Evolutionary conservation across 192 early-diverging fungal genomes (phyloP).

Genomic region (Coemansia sp.): DNA sequence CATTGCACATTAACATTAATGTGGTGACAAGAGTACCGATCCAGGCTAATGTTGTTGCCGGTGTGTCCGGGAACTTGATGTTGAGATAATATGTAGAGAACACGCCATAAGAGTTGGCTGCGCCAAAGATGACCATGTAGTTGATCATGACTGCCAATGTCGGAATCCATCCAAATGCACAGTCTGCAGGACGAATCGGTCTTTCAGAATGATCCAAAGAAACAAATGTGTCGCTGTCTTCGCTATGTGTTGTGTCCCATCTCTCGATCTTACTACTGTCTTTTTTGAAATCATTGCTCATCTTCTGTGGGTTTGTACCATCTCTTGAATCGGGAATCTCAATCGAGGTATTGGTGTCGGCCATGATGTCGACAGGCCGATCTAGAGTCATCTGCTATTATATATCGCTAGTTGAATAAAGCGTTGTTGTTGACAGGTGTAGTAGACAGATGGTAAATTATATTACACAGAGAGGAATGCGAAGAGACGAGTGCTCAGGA

Average conservation of each 20-base stretch:
- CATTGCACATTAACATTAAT: constrained; percentile 27
- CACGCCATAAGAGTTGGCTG: constrained; percentile 43
- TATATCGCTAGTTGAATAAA: too few species aligned
- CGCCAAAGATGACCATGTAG: constrained; percentile 51
- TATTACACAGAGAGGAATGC: too few species aligned
- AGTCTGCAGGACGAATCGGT: constrained; percentile 26
- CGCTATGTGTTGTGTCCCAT: not conserved
- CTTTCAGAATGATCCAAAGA: not conserved
- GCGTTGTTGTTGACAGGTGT: too few species aligned
- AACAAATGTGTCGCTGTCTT: not conserved
- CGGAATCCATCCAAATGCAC: constrained; percentile 43
- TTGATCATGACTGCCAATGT: constrained; percentile 54
- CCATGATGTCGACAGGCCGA: too few species aligned
- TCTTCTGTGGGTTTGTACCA: not conserved
- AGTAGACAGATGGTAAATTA: too few species aligned
- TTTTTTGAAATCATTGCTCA: not conserved
- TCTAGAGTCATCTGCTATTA: too few species aligned
- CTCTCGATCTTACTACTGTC: not conserved
- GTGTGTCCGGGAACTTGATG: constrained; percentile 23
- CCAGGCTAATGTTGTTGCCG: constrained; percentile 40
- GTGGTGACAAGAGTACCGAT: constrained; percentile 40
- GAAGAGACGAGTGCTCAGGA: too few species aligned
- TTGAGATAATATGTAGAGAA: constrained; percentile 53
- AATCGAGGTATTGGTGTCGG: too few species aligned
- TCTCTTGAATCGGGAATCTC: not conserved